Percentiles rank a stretch among this genome's conserved stretches.
Evolutionary conservation across 371 early-diverging fungal species (phyloP).

Genomic region (Mortierella sp.): DNA sequence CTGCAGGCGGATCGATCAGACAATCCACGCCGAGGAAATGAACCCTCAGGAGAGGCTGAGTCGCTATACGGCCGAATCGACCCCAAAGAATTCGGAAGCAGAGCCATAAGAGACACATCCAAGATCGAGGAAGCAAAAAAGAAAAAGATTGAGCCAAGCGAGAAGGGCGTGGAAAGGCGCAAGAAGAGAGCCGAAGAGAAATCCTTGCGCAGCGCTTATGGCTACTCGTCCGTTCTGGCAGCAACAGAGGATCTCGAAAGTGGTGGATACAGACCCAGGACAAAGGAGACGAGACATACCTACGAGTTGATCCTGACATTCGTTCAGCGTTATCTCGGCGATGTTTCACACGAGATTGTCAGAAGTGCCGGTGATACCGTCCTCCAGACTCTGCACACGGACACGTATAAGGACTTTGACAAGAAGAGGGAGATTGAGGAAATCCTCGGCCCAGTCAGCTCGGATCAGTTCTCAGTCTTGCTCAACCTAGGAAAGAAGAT

Average conservation of each 20-base stretch:
- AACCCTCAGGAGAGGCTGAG: slow-evolving; percentile 97
- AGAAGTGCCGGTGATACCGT: slow-evolving; percentile 91
- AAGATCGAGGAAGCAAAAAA: slow-evolving; percentile 76
- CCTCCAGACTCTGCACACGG: slow-evolving; percentile 87
- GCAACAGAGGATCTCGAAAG: slow-evolving; percentile 94
- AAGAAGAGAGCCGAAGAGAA: slow-evolving; percentile 69
- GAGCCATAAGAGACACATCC: slow-evolving; percentile 77
- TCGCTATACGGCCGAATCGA: slow-evolving; percentile 89
- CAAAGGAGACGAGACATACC: slow-evolving; percentile 91
- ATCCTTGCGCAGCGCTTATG: slow-evolving; percentile 73
- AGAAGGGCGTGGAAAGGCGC: slow-evolving; percentile 62
- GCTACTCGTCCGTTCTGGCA: slow-evolving; percentile 85
- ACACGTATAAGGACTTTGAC: slow-evolving; percentile 87
- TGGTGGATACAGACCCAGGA: slow-evolving; percentile 89
- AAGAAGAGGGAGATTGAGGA: slow-evolving; percentile 87
- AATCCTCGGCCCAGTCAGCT: slow-evolving; percentile 71
- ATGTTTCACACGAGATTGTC: slow-evolving; percentile 90
- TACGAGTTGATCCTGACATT: slow-evolving; percentile 92
- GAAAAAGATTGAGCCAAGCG: slow-evolving; percentile 66
- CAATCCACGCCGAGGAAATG: slow-evolving; percentile 88
- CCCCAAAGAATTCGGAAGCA: slow-evolving; percentile 87
- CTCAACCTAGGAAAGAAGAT: slow-evolving; percentile 94
- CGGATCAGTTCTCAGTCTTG: slow-evolving; percentile 88
- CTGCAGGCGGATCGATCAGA: slow-evolving; percentile 88
- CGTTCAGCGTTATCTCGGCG: slow-evolving; percentile 85